A percentile compares a stretch with the other conserved stretches of the same genome.
Evolutionary conservation across 2,329 filamentous ascomycete genomes (phyloP).

Genomic region (Beauveria brongniartii): DNA sequence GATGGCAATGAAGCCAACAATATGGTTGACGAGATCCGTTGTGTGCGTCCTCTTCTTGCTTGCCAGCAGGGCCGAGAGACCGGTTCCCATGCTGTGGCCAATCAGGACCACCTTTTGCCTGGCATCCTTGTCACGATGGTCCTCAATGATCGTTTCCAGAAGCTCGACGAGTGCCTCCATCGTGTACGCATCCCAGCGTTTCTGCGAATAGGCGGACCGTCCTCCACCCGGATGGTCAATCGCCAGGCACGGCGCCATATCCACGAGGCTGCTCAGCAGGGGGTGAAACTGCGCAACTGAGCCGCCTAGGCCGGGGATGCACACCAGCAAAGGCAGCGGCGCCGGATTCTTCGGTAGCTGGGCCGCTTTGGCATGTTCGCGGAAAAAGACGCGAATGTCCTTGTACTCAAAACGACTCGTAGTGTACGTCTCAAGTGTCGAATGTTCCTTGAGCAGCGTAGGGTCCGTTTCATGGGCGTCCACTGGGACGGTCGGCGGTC

Average conservation of each 20-base stretch:
- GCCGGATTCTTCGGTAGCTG: slow-evolving; percentile 67
- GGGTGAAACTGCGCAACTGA: slow-evolving; percentile 82
- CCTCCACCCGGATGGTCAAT: slow-evolving; percentile 91
- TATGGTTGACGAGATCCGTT: slow-evolving; percentile 48
- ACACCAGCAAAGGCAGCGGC: slow-evolving; percentile 77
- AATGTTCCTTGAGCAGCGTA: slow-evolving; percentile 70
- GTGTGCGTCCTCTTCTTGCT: slow-evolving; percentile 33
- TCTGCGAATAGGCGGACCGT: slow-evolving; percentile 64
- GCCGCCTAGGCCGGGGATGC: slow-evolving; percentile 89
- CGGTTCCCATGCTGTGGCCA: slow-evolving; percentile 85
- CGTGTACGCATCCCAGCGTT: slow-evolving; percentile 69
- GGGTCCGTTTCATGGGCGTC: slow-evolving; percentile 54
- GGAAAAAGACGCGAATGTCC: slow-evolving; percentile 73
- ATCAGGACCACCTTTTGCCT: slow-evolving; percentile 71
- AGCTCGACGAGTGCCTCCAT: slow-evolving; percentile 68
- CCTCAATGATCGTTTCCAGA: slow-evolving; percentile 64
- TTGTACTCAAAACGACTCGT: slow-evolving; percentile 65
- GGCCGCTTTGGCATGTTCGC: slow-evolving; percentile 71
- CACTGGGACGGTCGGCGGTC: slow-evolving; percentile 18
- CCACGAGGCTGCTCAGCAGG: slow-evolving; percentile 70
- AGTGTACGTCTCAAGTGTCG: slow-evolving; percentile 61
- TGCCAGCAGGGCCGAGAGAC: slow-evolving; percentile 65
- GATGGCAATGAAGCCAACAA: slow-evolving; percentile 72
- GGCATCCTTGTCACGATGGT: slow-evolving; percentile 56
- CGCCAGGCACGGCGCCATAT: slow-evolving; percentile 71